Evolutionary conservation across 768 basidiomycete species (phyloP), one percentile per base, ranked within the genome.

Genomic region (Suillus discolor): DNA sequence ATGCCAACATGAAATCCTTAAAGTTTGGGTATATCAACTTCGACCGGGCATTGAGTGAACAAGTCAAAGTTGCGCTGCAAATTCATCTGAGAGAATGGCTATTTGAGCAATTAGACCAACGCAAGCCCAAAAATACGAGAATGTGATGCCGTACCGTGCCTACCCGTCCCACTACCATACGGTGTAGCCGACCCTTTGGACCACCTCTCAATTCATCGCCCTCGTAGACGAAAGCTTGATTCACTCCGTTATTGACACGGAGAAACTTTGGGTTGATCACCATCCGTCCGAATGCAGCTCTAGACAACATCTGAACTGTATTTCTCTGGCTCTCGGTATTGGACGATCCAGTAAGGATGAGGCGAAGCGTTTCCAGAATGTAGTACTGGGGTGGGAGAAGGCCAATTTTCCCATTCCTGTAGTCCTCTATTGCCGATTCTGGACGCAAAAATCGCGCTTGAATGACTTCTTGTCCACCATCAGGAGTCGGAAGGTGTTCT

Each of bases 301-400:
- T 64, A 1, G 90, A 87, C 13, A 91, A 76, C 20, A 68, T 67
- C 57, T 78, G 73, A 12, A 89, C 79, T 65, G 76, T 78, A 39
- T 75, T 78, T 47, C 83, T 79, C 70, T 90, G 86, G 18, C 78
- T 79, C 1, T 69, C 45, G 3, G 84, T 85, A 65, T 77, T 84
- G 60, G 66, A 62, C 8, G 73, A 65, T 49, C 83, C 84, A 3
- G 73, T 65, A 28, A 91, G 77, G 41, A 91, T 79, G 39, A 79
- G 80, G 5, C 86, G 80, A 44, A 92, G 80, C 4, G 89, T 91
- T 12, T 81, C 78, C 34, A 92, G 75, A 61, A 92, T 82, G 73
- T 92, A 92, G 71, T 83, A 89, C 72, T 92, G 91, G 15, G 91
- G 91, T 20, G 90, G 90, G 87, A 91, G 87, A 54, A 91, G 80